Evolutionary conservation across 2,329 filamentous ascomycete species (phyloP), one percentile per base, ranked within the genome.

Genomic region (Ceratocystis diversiconidia): DNA sequence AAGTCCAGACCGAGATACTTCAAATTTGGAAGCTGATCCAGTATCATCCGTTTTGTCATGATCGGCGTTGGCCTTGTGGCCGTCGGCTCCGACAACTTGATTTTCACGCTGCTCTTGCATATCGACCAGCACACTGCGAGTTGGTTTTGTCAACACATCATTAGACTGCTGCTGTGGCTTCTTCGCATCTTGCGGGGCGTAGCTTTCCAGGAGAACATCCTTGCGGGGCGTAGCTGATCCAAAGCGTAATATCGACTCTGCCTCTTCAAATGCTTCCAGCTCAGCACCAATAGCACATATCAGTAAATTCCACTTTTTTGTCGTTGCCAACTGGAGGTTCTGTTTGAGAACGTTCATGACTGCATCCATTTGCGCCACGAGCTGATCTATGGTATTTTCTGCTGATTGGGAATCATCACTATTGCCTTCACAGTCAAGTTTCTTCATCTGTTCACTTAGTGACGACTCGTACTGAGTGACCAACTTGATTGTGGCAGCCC

Each of bases 221-320:
- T 4, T 43, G 28, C 7, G 68, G 0, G 73, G 70, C 1, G 69
- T 70, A 3, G 70, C 72, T 43, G 79, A 70, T 3, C 74, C 74
- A 5, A 71, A 72, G 6, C 70, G 72, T n/a, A 89, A 74, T 52
- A 89, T 77, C 2, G 77, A 73, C 69, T 80, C 79, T 0, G 85
- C 85, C 70, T 86, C 81, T 41, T 76, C 76, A 68, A 89, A 85
- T 1, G 86, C 85, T 67, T 87, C 85, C 1, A 88, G 72, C 72
- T 90, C 89, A 0, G 89, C 88, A 0, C 88, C 87, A 43, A 92
- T 84, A 10, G 87, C 88, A 63, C 84, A 88, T 3, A 91, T 85
- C 19, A 92, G 77, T 17, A 92, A 75, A 66, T 87, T 91, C 88
- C 89, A 92, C 17, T 80, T 79, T 66, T 82, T 82, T 1, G 78